Conservation (phyloP, 192 early-diverging fungal species). For the Blastocladiella britannica region DNA sequence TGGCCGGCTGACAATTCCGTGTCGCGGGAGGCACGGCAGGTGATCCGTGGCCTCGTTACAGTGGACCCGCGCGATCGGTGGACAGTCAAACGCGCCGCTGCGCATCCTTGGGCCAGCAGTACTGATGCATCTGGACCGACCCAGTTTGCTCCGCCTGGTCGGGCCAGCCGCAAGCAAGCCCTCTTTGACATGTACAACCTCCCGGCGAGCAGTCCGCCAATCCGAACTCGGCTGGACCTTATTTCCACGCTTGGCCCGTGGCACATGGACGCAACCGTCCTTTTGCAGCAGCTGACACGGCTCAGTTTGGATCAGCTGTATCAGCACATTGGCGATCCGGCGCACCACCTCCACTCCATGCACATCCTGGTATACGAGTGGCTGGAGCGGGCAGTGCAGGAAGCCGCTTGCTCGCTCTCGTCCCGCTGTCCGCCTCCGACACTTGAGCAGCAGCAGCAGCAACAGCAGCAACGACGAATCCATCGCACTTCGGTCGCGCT, state of each 20-base stretch:
- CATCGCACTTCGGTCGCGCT: too few species aligned
- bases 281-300: background rate
- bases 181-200: background rate
- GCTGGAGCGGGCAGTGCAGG: background rate
- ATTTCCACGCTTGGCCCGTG: background rate
- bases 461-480: too few species aligned
- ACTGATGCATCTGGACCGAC: too few species aligned
- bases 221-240: background rate
- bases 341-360: background rate
- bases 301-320: background rate
- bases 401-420: too few species aligned
- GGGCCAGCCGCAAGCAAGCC: too few species aligned
- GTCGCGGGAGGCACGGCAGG: background rate
- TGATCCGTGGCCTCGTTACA: background rate
- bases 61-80: background rate
- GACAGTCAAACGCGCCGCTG: too few species aligned
- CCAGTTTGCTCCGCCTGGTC: too few species aligned
- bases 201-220: background rate
- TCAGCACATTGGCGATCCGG: background rate
- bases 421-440: too few species aligned
- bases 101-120: too few species aligned
- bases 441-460: too few species aligned
- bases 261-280: background rate
- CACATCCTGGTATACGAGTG: background rate
- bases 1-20: constrained; percentile 16